Evolutionary conservation across 192 early-diverging fungal species (phyloP).

Genomic region (Tieghemiomyces parasiticus): DNA sequence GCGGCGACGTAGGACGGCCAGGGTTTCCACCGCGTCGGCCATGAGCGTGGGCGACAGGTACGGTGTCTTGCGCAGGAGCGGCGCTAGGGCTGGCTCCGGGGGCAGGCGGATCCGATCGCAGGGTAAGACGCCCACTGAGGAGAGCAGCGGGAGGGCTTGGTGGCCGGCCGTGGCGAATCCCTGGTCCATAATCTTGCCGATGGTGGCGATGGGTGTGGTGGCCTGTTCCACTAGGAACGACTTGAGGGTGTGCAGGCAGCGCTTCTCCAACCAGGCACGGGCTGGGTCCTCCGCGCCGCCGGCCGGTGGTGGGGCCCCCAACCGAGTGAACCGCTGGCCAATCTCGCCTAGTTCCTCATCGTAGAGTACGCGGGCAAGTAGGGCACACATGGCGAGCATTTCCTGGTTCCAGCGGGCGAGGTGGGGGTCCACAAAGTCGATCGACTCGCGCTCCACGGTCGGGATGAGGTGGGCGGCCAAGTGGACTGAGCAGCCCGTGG

Average conservation of each 20-base stretch:
- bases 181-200: constrained; percentile 38
- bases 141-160: constrained; percentile 38
- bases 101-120: constrained; percentile 40
- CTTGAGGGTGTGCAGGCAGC: constrained; percentile 46
- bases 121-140: constrained; percentile 43
- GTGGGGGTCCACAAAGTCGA: constrained; percentile 77
- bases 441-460: constrained; percentile 77
- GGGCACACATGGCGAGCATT: constrained; percentile 53
- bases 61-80: constrained; percentile 51
- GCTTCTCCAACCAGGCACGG: constrained; percentile 37
- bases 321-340: constrained; percentile 6
- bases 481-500: constrained; percentile 67
- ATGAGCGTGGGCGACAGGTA: constrained; percentile 34
- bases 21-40: constrained; percentile 34
- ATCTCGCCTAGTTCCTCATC: constrained; percentile 32
- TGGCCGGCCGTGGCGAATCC: constrained; percentile 39
- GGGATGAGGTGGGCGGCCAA: constrained; percentile 75
- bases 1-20: constrained; percentile 31
- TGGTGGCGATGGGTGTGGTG: constrained; percentile 55
- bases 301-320: neutral
- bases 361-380: constrained; percentile 56
- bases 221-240: constrained; percentile 44
- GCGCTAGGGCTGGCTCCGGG: constrained; percentile 31
- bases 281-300: constrained; percentile 9
- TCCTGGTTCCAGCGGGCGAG: constrained; percentile 72